phyloP scores from a whole-genome alignment of 1,284 basidiomycete genomes.

The Gymnopus androsaceus region DNA sequence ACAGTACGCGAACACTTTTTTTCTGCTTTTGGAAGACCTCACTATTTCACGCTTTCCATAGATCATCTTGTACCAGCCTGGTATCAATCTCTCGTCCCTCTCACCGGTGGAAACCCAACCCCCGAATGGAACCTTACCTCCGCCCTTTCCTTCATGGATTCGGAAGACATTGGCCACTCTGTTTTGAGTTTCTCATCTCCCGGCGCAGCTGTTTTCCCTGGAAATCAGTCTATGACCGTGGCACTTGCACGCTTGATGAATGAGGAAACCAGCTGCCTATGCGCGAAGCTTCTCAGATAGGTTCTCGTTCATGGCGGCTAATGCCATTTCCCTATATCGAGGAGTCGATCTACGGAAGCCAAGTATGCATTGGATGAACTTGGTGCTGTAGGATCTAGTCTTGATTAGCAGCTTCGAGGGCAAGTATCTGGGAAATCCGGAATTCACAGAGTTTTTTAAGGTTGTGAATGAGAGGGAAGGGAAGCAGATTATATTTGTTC shows the following conservation, averaged over 20 bases:
- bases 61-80: slow-evolving; percentile 36
- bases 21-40: too few relatives aligned
- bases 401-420: slow-evolving; percentile 35
- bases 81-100: slow-evolving; percentile 32
- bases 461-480: slow-evolving; percentile 28
- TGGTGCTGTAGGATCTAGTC: slow-evolving; percentile 34
- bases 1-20: too few relatives aligned
- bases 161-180: slow-evolving; percentile 30
- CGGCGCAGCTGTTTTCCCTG: slow-evolving; percentile 32
- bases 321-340: slow-evolving; percentile 35
- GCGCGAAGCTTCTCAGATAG: slow-evolving; percentile 27
- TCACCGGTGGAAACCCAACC: slow-evolving; percentile 30
- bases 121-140: slow-evolving; percentile 31
- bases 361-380: slow-evolving; percentile 30
- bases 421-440: slow-evolving; percentile 32
- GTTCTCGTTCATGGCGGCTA: slow-evolving; percentile 34
- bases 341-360: slow-evolving; percentile 33
- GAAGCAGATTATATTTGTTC: slow-evolving; percentile 32
- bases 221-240: slow-evolving; percentile 29
- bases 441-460: slow-evolving; percentile 32
- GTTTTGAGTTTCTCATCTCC: slow-evolving; percentile 35
- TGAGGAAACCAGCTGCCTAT: slow-evolving; percentile 35
- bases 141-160: slow-evolving; percentile 32
- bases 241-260: slow-evolving; percentile 38
- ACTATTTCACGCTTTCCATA: too few relatives aligned